Evolutionary conservation across 176 grass and related monocot species (phyloP).

Genomic region (Zoysia pacifica): DNA sequence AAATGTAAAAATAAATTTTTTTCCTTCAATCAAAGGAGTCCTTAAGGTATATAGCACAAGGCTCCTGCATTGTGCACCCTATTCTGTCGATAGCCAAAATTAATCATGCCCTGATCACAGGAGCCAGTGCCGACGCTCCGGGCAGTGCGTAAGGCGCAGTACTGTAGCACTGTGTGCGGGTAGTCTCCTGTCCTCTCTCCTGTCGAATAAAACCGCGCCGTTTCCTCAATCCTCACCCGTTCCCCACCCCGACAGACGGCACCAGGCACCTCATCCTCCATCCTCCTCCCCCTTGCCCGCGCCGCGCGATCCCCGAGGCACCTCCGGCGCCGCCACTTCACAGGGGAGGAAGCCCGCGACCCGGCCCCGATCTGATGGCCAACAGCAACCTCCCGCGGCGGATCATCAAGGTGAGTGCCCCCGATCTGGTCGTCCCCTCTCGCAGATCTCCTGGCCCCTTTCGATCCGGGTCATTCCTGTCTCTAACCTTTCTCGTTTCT

Average conservation of each 20-base stretch:
- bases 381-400: constrained; percentile 92
- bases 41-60: no score
- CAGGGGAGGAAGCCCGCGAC: constrained; percentile 31
- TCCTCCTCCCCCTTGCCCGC: not conserved
- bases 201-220: constrained; percentile 10
- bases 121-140: no score
- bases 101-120: no score
- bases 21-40: no score
- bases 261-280: not conserved
- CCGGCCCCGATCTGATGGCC: constrained; percentile 55
- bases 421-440: constrained; percentile 32
- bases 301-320: constrained; percentile 26
- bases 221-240: not conserved
- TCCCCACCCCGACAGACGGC: constrained; percentile 32
- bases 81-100: no score
- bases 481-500: not conserved
- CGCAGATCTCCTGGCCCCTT: constrained; percentile 11
- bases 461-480: not conserved
- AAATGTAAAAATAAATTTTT: no score
- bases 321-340: constrained; percentile 31
- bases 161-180: not conserved
- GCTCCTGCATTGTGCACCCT: no score
- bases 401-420: constrained; percentile 80
- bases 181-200: not conserved
- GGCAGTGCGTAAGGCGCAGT: not conserved